phyloP scores from a whole-genome alignment of 306 rosid species.

The Pueraria montana region DNA sequence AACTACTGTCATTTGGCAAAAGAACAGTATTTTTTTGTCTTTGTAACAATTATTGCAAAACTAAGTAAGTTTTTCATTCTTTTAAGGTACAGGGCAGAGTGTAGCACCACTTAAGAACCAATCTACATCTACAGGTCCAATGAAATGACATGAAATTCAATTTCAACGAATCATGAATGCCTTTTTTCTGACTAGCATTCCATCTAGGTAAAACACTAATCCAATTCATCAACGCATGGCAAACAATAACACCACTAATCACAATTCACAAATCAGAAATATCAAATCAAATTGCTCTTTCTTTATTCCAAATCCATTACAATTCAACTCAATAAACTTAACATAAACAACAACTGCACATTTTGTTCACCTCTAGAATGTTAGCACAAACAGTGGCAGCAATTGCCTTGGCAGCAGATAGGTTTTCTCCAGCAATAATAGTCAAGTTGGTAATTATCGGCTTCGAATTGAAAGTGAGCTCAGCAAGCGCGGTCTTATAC shows the following conservation, averaged over 20 bases:
- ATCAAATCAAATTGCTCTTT: constrained; percentile 23
- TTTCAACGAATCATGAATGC: neutral
- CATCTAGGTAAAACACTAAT: neutral
- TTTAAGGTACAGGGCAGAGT: neutral
- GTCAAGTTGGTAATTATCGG: constrained; percentile 97
- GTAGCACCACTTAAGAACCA: constrained; percentile 24
- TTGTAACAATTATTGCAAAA: neutral
- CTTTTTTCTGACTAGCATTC: neutral
- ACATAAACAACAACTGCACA: constrained; percentile 51
- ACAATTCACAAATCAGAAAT: neutral
- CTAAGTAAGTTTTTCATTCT: neutral
- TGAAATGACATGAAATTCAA: neutral
- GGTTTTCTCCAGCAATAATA: constrained; percentile 93
- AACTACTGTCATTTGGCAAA: neutral
- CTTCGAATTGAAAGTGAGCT: constrained; percentile 96
- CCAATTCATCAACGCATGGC: constrained; percentile 23
- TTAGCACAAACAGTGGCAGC: constrained; percentile 75
- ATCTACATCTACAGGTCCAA: constrained; percentile 21
- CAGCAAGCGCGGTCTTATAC: constrained; percentile 90
- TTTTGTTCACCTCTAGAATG: constrained; percentile 92
- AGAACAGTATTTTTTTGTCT: neutral
- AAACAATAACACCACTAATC: constrained; percentile 23
- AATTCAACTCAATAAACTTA: constrained; percentile 51
- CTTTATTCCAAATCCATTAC: constrained; percentile 44
- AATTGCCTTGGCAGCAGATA: constrained; percentile 78